Conservation (phyloP, 2,329 filamentous ascomycete genomes). For the Cladosporium sp. region DNA sequence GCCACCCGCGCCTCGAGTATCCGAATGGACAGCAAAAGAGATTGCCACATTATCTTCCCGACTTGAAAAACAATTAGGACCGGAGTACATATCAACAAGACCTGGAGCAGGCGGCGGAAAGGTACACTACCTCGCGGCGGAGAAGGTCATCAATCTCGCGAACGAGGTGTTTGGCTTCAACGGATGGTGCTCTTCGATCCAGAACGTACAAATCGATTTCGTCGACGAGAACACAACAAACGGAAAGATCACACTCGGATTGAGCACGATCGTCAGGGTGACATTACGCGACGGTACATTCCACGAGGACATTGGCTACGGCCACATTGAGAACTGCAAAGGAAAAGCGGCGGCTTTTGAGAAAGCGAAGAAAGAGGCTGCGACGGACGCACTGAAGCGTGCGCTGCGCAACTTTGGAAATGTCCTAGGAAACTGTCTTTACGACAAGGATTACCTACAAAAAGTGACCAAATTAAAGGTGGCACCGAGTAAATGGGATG, state of each 20-base stretch:
- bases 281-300: slow-evolving; percentile 91
- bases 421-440: slow-evolving; percentile 95
- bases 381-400: slow-evolving; percentile 88
- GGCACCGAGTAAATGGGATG: slow-evolving; percentile 70
- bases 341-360: slow-evolving; percentile 94
- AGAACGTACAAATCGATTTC: slow-evolving; percentile 91
- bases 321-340: slow-evolving; percentile 92
- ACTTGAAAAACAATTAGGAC: slow-evolving; percentile 88
- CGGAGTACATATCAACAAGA: slow-evolving; percentile 89
- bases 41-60: slow-evolving; percentile 82
- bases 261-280: slow-evolving; percentile 87
- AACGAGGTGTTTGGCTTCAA: slow-evolving; percentile 97
- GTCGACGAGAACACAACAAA: slow-evolving; percentile 79
- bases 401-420: slow-evolving; percentile 90
- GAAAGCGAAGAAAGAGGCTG: slow-evolving; percentile 97
- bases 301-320: slow-evolving; percentile 96
- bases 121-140: slow-evolving; percentile 90
- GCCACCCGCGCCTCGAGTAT: slow-evolving; percentile 62
- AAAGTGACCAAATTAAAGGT: slow-evolving; percentile 89
- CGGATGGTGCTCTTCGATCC: slow-evolving; percentile 94
- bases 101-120: slow-evolving; percentile 77
- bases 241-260: slow-evolving; percentile 73
- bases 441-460: slow-evolving; percentile 88
- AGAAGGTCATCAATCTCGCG: slow-evolving; percentile 91
- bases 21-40: slow-evolving; percentile 80